phyloP scores from a whole-genome alignment of 108 stramenopile species.

The Fistulifera pelliculosa region DNA sequence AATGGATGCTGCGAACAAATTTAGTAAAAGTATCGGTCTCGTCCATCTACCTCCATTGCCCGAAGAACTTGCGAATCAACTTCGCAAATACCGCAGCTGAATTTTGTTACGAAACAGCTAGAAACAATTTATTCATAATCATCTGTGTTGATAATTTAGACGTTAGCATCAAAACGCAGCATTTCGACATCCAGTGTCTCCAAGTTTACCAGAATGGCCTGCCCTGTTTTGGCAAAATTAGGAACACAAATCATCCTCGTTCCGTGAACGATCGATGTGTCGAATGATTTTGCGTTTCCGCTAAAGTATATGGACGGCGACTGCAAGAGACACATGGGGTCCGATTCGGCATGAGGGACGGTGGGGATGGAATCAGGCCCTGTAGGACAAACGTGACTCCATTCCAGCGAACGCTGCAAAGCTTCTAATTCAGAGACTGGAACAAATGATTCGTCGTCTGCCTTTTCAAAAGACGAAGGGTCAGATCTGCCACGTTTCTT shows the following conservation, averaged over 20 bases:
- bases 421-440: constrained; percentile 44
- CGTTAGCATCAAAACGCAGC: constrained; percentile 39
- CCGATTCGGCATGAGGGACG: constrained; percentile 50
- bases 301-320: constrained; percentile 54
- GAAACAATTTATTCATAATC: too few relatives aligned
- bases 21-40: too few relatives aligned
- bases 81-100: too few relatives aligned
- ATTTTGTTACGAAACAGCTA: too few relatives aligned
- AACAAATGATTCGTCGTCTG: constrained; percentile 10
- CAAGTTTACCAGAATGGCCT: constrained; percentile 73
- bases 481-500: constrained; percentile 58
- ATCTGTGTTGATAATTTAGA: constrained; percentile 1
- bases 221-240: constrained; percentile 50
- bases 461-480: constrained; percentile 1
- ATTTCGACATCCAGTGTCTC: constrained; percentile 54
- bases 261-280: constrained; percentile 18
- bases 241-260: constrained; percentile 69
- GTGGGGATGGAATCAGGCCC: constrained; percentile 80
- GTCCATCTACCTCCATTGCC: too few relatives aligned
- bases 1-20: too few relatives aligned
- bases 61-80: too few relatives aligned
- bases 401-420: constrained; percentile 45
- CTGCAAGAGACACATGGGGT: constrained; percentile 66
- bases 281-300: constrained; percentile 58
- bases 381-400: constrained; percentile 76